These are phyloP conservation scores for Trametes coccinea DNA, from an alignment of 768 basidiomycete species.

Conservation along the genomic window DNA sequence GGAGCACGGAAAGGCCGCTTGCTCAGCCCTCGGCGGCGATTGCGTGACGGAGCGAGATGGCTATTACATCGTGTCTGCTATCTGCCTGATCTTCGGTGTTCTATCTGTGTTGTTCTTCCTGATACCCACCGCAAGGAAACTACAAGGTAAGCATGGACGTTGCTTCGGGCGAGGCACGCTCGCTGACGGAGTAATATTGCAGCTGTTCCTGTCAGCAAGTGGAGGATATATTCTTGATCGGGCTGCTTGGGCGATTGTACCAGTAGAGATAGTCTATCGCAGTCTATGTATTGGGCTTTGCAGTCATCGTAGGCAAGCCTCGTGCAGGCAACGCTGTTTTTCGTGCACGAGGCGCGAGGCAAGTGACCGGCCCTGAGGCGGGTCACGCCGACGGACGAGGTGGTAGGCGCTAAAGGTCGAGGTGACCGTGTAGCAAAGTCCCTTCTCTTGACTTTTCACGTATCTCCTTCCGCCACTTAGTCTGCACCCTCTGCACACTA, in stretches of 20 bases:
- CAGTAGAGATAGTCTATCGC: constrained; percentile 19
- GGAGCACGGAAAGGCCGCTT: constrained; percentile 82
- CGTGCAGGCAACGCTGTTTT: constrained; percentile 13
- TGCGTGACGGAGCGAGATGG: constrained; percentile 90
- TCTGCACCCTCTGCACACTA: constrained; percentile 17
- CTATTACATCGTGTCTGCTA: constrained; percentile 79
- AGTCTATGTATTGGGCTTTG: constrained; percentile 7
- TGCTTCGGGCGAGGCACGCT: neutral
- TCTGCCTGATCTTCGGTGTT: constrained; percentile 82
- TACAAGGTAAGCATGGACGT: constrained; percentile 70
- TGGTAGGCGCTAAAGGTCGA: neutral
- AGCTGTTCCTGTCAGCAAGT: constrained; percentile 71
- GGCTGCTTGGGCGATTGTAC: constrained; percentile 11
- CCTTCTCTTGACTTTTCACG: constrained; percentile 22
- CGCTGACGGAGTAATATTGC: constrained; percentile 19
- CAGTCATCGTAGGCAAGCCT: neutral
- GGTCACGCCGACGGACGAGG: constrained; percentile 23
- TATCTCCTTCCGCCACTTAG: constrained; percentile 12
- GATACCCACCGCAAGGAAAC: constrained; percentile 76
- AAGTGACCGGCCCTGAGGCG: constrained; percentile 28
- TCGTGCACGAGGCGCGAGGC: neutral
- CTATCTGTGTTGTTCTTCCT: constrained; percentile 74
- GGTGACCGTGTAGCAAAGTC: constrained; percentile 5
- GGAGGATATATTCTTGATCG: constrained; percentile 60
- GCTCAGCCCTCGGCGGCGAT: constrained; percentile 70